Evolutionary conservation across 345 rosid species (phyloP).

Genomic region (Lagerstroemia speciosa): DNA sequence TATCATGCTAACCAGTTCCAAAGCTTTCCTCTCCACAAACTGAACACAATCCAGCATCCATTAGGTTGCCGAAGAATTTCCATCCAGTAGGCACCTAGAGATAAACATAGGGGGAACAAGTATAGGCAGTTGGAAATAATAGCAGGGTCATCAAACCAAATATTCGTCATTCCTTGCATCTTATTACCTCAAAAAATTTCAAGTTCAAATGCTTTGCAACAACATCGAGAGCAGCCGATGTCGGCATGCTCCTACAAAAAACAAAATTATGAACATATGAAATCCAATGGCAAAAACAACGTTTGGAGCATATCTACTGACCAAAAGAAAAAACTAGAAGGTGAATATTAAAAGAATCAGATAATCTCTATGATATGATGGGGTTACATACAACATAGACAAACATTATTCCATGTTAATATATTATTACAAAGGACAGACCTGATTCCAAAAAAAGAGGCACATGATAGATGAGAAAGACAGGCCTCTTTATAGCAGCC

Average conservation of each 20-base stretch:
- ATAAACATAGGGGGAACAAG: conserved; percentile 10
- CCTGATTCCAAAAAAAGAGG: background rate
- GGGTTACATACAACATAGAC: too few relatives aligned
- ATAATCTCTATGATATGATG: too few relatives aligned
- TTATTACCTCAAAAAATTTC: conserved; percentile 88
- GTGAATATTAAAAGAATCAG: too few relatives aligned
- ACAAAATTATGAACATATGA: conserved; percentile 3
- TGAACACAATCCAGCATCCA: conserved; percentile 98
- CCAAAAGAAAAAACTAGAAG: background rate
- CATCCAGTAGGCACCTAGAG: conserved; percentile 95
- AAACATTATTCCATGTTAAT: background rate
- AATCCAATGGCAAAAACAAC: background rate
- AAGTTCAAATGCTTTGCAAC: conserved; percentile 78
- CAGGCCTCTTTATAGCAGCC: background rate
- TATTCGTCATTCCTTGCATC: background rate
- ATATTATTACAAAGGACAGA: background rate
- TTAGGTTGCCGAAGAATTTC: conserved; percentile 98
- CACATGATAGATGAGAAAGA: background rate
- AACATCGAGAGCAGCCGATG: conserved; percentile 97
- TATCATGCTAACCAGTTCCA: conserved; percentile 69
- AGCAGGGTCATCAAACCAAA: conserved; percentile 1
- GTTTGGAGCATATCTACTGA: too few relatives aligned
- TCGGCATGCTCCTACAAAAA: conserved; percentile 94
- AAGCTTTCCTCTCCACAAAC: conserved; percentile 99
- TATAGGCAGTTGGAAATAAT: background rate